A percentile compares a stretch with the other conserved stretches of the same genome.
Conservation (phyloP, 2,329 filamentous ascomycete genomes). For the Apiospora rasikravindrae region DNA sequence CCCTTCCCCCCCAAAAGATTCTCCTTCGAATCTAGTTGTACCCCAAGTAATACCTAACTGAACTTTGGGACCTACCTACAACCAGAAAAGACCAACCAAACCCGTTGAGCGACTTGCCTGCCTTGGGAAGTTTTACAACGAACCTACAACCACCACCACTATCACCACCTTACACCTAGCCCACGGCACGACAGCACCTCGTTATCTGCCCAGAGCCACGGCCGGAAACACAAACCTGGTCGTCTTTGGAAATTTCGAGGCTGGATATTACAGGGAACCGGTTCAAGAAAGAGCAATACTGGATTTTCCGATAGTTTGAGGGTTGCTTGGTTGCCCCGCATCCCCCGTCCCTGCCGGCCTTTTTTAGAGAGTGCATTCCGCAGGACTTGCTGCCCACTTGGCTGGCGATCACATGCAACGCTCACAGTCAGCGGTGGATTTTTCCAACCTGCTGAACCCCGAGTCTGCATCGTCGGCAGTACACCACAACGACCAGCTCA, state of each 20-base stretch:
- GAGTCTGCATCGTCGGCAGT: conserved; percentile 45
- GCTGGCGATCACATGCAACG: conserved; percentile 73
- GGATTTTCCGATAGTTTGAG: not conserved
- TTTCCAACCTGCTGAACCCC: conserved; percentile 76
- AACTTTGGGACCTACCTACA: conserved; percentile 8
- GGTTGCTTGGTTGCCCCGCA: conserved; percentile 9
- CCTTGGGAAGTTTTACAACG: not conserved
- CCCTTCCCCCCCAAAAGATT: conserved; percentile 37
- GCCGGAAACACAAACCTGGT: conserved; percentile 7
- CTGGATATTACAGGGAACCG: not conserved
- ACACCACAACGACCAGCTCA: conserved; percentile 35
- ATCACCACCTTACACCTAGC: not conserved
- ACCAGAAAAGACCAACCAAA: conserved; percentile 16
- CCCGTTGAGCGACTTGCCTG: not conserved
- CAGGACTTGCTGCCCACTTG: conserved; percentile 36
- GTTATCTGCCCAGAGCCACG: not conserved
- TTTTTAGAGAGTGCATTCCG: conserved; percentile 22
- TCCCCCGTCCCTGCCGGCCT: not conserved
- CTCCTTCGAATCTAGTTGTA: conserved; percentile 36
- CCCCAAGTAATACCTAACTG: conserved; percentile 29
- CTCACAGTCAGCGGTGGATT: conserved; percentile 74
- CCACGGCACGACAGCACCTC: not conserved
- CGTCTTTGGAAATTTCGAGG: conserved; percentile 6
- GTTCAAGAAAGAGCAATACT: conserved; percentile 3
- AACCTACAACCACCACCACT: conserved; percentile 2